These are phyloP conservation scores for Leucosporidium yakuticum DNA, from an alignment of 768 basidiomycete species.

Conservation along the genomic window DNA sequence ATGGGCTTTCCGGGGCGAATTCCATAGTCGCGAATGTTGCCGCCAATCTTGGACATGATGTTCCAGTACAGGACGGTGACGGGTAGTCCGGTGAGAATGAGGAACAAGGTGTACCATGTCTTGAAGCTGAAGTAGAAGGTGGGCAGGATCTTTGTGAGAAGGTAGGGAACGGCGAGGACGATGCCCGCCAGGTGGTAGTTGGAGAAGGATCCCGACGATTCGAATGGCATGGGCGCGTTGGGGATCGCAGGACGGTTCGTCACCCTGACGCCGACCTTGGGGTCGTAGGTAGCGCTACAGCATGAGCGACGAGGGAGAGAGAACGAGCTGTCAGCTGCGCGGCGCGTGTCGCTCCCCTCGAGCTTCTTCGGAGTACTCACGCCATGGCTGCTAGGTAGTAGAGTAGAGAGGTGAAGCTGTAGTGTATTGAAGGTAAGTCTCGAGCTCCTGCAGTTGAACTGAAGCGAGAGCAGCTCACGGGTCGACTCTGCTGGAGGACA, in stretches of 20 bases:
- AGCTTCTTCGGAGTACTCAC: too few relatives aligned
- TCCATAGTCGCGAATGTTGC: slow-evolving; percentile 61
- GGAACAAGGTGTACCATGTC: slow-evolving; percentile 71
- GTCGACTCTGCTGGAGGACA: too few relatives aligned
- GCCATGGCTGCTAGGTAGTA: too few relatives aligned
- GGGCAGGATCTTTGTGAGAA: slow-evolving; percentile 63
- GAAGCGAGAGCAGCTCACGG: too few relatives aligned
- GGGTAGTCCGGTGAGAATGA: slow-evolving; percentile 67
- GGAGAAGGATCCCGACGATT: slow-evolving; percentile 63
- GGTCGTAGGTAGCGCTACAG: slow-evolving; percentile 23
- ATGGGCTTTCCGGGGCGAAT: slow-evolving; percentile 84
- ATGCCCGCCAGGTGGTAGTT: slow-evolving; percentile 71
- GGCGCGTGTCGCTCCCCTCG: too few relatives aligned
- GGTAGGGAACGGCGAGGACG: slow-evolving; percentile 71
- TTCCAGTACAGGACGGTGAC: slow-evolving; percentile 83
- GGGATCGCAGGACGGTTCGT: slow-evolving; percentile 73
- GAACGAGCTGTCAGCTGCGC: too few relatives aligned
- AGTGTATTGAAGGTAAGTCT: too few relatives aligned
- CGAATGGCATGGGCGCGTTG: slow-evolving; percentile 74
- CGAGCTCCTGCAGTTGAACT: too few relatives aligned
- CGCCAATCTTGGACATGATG: slow-evolving; percentile 71
- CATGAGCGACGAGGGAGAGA: too few relatives aligned
- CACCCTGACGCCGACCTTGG: slow-evolving; percentile 30
- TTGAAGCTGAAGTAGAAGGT: slow-evolving; percentile 75
- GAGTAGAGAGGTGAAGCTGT: too few relatives aligned